phyloP scores from a whole-genome alignment of 163 green algal species.

The Chlorella variabilis region DNA sequence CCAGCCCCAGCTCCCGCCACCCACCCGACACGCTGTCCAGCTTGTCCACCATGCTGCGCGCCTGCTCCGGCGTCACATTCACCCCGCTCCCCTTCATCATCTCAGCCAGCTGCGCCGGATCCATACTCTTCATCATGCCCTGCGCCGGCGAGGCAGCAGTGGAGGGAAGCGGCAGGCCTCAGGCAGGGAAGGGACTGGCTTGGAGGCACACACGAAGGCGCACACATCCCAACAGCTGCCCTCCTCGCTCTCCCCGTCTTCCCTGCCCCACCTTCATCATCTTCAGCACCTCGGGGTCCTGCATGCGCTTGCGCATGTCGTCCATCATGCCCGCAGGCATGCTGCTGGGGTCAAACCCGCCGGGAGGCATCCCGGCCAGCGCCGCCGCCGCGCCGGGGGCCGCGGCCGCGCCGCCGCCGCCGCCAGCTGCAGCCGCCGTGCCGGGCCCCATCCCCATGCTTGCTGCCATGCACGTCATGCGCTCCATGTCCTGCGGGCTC shows the following conservation, averaged over 20 bases:
- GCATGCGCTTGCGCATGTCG: constrained; percentile 36
- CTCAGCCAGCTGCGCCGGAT: constrained; percentile 46
- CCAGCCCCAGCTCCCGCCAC: neutral
- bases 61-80: constrained; percentile 52
- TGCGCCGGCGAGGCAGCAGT: constrained; percentile 38
- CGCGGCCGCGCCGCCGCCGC: constrained; percentile 24
- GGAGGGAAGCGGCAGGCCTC: neutral
- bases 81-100: constrained; percentile 59
- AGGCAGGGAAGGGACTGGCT: neutral
- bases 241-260: too few relatives aligned
- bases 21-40: constrained; percentile 25
- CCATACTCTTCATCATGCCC: constrained; percentile 57
- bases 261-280: constrained; percentile 62
- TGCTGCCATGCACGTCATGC: constrained; percentile 47
- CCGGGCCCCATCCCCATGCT: constrained; percentile 10
- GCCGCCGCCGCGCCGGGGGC: constrained; percentile 22
- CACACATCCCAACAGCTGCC: too few relatives aligned
- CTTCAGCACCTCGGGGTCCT: constrained; percentile 49
- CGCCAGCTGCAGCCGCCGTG: neutral
- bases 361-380: constrained; percentile 33
- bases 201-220: too few relatives aligned
- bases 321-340: constrained; percentile 47
- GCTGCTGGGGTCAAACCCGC: constrained; percentile 42
- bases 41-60: constrained; percentile 42
- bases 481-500: constrained; percentile 48